Base-by-base conservation (phyloP, 495 filamentous ascomycete species). In the Aspergillus bertholletiae region DNA sequence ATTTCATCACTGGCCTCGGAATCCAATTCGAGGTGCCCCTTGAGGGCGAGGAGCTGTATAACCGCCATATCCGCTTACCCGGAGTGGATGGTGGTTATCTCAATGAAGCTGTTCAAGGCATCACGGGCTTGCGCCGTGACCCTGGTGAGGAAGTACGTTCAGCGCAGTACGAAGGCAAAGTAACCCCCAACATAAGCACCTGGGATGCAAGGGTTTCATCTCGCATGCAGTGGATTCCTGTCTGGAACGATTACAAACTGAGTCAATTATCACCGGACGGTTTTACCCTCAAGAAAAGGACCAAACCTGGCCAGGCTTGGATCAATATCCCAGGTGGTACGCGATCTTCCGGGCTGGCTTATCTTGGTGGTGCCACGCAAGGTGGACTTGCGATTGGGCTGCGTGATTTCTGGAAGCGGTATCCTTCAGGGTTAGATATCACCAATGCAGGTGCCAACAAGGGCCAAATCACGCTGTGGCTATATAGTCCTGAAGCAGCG, bases 381-480 rank as follows among this genome's bases (percentile, higher is more conserved):
- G 78, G 78, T 15, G 78, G 78, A 32, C 57, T 81, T 3, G 76
- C 69, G 0, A 54, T 81, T 6, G 76, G 75, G 1, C 63, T 78
- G 62, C 67, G 68, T 24, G 69, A 79, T 50, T 80, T 81, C 53
- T 81, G 78, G 78, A 73, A 81, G 60, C 55, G 71, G 44, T 79
- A 77, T 52, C 78, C 78, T 3, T 74, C 73, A 0, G 64, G 73
- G 17, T 56, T 81, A 8, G 76, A 81, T 48, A 63, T 79, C 12
- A 60, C 60, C 4, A 65, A 74, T 47, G 65, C 72, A 9, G 65
- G 62, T 12, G 60, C 68, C 0, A 69, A 77, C 23, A 35, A 59
- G 7, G 76, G 72, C 0, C 53, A 62, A 8, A 66, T 80, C 6
- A 80, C 76, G 0, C 34, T 77, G 15, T 81, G 79, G 78, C 62